Evolutionary conservation across 306 rosid species (phyloP), one percentile per base, ranked within the genome.

Genomic region (Betula pendula): DNA sequence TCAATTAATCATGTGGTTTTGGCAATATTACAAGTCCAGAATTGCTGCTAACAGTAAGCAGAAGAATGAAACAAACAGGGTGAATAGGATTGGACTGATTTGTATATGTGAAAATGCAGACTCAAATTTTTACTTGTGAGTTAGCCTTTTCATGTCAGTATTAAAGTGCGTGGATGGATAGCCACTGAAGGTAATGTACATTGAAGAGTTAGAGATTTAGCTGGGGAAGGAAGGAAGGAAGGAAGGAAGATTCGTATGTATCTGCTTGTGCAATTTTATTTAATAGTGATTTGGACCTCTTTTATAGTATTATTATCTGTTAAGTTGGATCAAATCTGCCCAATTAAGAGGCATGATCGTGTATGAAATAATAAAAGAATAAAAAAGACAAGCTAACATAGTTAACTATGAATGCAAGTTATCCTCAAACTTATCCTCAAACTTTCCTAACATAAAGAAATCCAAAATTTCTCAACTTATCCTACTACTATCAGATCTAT

Each of bases 21-120:
- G 99, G 97, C 97, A 88, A 38, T 91, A 91, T 95, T 91, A 84
- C 80, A 78, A 87, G 96, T 78, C 94, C 99, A 91, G 88, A 91
- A 91, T 82, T 91, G 85, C 92, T 79, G 85, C 97, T 92, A 84
- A 89, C 96, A 74, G 85, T 81, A n/a, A 88, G 76, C 84, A 73
- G 82, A 75, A 48, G 79, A 81, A 75, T 72, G 85, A 81, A 77
- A 66, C 82, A 83, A 79, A 70, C 80, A 70, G n/a, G 74, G 62
- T 78, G 79, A 86, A 78, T 85, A 74, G 84, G n/a, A n/a, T n/a
- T n/a, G n/a, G n/a, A n/a, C n/a, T n/a, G 79, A 78, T 81, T 84
- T 82, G 73, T 68, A 75, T 80, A 80, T 70, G 70, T 81, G 74
- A 78, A 68, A 83, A 69, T 76, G 55, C 81, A 48, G 82, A 77